Evolutionary conservation across 2,329 filamentous ascomycete species (phyloP).

Genomic region (Ascochyta viciae-villosae): DNA sequence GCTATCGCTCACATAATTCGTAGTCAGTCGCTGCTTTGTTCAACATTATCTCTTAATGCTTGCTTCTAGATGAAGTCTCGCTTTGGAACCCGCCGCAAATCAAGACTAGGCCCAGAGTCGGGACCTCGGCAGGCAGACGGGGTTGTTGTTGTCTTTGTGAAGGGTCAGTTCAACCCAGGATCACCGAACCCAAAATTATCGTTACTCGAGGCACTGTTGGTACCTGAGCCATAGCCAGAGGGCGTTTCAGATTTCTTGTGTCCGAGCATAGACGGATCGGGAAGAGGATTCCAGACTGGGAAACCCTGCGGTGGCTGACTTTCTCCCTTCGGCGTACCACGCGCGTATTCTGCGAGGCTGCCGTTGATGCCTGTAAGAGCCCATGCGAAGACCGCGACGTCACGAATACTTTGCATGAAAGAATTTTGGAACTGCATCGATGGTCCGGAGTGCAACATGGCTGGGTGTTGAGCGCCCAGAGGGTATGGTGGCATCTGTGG

Average conservation of each 20-base stretch:
- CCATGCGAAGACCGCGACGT: conserved; percentile 90
- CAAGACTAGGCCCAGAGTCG: neutral
- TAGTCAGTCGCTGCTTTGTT: conserved; percentile 8
- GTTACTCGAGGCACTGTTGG: conserved; percentile 42
- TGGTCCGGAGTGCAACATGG: conserved; percentile 58
- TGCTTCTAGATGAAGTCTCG: neutral
- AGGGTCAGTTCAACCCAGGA: conserved; percentile 39
- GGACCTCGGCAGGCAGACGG: neutral
- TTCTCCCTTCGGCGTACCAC: conserved; percentile 68
- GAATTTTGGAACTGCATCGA: conserved; percentile 56
- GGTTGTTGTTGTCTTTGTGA: neutral
- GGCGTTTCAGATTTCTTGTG: conserved; percentile 39
- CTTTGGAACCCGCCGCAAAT: neutral
- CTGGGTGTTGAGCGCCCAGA: conserved; percentile 44
- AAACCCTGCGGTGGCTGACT: conserved; percentile 67
- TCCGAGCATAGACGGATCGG: conserved; percentile 22
- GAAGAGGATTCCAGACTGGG: conserved; percentile 61
- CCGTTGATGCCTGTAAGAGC: conserved; percentile 81
- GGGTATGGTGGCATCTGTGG: conserved; percentile 47
- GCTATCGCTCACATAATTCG: conserved; percentile 17
- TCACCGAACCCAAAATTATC: conserved; percentile 48
- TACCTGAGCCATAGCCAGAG: conserved; percentile 45
- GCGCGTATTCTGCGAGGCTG: conserved; percentile 69
- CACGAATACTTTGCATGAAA: conserved; percentile 81
- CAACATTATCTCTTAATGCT: conserved; percentile 13